Percentiles rank a stretch among this genome's conserved stretches.
These are phyloP conservation scores for Lactarius pseudohatsudake DNA, from an alignment of 768 basidiomycete species.

Conservation along the genomic window DNA sequence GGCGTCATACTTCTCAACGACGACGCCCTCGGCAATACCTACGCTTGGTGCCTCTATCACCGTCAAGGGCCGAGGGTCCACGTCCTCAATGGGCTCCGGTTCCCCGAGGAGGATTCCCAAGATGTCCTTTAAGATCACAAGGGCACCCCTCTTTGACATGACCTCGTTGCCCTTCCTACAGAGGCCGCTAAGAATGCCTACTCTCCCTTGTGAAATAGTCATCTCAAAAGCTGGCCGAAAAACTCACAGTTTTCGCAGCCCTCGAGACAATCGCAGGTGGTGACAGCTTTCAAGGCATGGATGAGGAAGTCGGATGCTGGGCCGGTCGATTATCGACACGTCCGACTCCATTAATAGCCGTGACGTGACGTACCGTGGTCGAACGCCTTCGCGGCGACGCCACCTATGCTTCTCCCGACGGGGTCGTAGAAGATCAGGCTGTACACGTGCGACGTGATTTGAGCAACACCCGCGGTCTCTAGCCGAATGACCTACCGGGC, in stretches of 20 bases:
- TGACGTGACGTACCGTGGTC: conserved; percentile 59
- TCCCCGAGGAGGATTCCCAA: conserved; percentile 45
- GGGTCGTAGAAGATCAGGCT: conserved; percentile 84
- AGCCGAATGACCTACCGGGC: conserved; percentile 47
- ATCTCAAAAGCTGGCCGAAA: neutral
- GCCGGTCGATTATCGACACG: neutral
- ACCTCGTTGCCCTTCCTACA: conserved; percentile 77
- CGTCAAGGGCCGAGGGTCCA: conserved; percentile 41
- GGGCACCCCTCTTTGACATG: conserved; percentile 72
- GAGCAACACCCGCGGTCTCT: neutral
- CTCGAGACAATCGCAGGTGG: conserved; percentile 60
- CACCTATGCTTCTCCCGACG: conserved; percentile 60
- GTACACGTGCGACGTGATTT: neutral
- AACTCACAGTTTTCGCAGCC: conserved; percentile 71
- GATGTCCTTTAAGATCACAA: conserved; percentile 60
- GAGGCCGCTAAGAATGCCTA: conserved; percentile 63
- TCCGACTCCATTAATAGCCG: neutral
- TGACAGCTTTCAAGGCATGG: conserved; percentile 57
- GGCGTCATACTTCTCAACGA: conserved; percentile 15
- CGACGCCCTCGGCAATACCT: conserved; percentile 32
- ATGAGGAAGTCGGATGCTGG: conserved; percentile 56
- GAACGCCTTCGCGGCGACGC: conserved; percentile 75
- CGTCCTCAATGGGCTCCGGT: conserved; percentile 34
- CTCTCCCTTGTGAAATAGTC: neutral
- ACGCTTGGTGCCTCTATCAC: conserved; percentile 55